phyloP scores from a whole-genome alignment of 208 protist genomes.

The Histomonas meleagridis region DNA sequence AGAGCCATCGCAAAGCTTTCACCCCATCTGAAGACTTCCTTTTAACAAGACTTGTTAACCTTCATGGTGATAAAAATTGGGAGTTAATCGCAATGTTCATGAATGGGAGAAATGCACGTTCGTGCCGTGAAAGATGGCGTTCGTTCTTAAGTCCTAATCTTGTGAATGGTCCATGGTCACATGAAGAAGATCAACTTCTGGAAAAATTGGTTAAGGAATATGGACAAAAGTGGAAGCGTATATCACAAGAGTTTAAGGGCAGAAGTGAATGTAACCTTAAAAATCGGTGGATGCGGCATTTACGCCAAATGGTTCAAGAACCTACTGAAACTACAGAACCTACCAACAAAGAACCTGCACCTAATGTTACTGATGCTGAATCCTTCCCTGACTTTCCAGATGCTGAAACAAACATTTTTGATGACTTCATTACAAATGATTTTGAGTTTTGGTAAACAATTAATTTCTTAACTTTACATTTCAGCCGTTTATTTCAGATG shows the following conservation, averaged over 20 bases:
- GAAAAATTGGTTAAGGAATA: not conserved
- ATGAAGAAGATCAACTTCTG: not conserved
- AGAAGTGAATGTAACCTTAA: not conserved
- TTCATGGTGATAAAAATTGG: not conserved
- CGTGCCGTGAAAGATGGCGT: not conserved
- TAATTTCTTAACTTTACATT: too few relatives aligned
- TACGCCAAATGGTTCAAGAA: too few relatives aligned
- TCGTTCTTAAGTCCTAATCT: not conserved
- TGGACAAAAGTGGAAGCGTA: not conserved
- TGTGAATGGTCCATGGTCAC: not conserved
- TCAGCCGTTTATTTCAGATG: too few relatives aligned
- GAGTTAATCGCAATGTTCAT: not conserved
- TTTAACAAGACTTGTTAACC: not conserved
- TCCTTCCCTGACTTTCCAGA: too few relatives aligned
- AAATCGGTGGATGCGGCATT: not conserved
- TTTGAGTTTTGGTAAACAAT: too few relatives aligned
- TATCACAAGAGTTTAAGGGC: not conserved
- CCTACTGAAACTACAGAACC: too few relatives aligned
- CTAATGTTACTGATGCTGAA: too few relatives aligned
- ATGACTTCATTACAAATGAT: too few relatives aligned
- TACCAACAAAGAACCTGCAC: too few relatives aligned
- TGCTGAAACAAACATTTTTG: too few relatives aligned
- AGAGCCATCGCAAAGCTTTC: not conserved
- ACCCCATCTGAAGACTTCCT: not conserved
- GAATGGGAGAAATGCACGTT: not conserved